Conservation (phyloP, 2,329 filamentous ascomycete species). For the Talaromyces amestolkiae region DNA sequence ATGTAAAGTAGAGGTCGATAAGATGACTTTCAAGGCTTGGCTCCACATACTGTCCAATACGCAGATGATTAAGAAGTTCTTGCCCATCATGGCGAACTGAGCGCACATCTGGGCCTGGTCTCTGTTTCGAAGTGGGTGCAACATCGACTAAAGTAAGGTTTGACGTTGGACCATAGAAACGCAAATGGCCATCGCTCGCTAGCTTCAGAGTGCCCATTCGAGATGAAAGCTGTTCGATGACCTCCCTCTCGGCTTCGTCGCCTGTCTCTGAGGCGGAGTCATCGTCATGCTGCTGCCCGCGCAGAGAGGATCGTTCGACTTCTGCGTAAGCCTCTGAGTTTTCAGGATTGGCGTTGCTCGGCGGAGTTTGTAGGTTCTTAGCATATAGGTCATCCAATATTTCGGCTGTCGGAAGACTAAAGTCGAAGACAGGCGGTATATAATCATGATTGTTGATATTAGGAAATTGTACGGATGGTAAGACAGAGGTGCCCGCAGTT, state of each 20-base stretch:
- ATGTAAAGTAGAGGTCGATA: conserved; percentile 47
- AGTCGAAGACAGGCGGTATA: conserved; percentile 21
- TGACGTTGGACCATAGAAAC: conserved; percentile 47
- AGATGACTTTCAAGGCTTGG: conserved; percentile 45
- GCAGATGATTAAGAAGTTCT: conserved; percentile 42
- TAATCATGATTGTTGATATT: conserved; percentile 2
- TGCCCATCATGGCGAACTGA: conserved; percentile 41
- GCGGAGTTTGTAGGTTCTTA: conserved; percentile 28
- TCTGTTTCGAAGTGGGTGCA: conserved; percentile 32
- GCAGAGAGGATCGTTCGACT: background rate
- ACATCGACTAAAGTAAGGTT: conserved; percentile 45
- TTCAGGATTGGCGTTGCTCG: background rate
- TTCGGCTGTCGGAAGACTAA: conserved; percentile 38
- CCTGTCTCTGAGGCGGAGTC: conserved; percentile 30
- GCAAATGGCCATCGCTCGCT: conserved; percentile 43
- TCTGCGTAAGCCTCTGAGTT: background rate
- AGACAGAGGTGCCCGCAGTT: background rate
- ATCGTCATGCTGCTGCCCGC: conserved; percentile 20
- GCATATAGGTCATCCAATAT: conserved; percentile 36
- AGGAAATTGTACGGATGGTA: background rate
- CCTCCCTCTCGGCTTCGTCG: conserved; percentile 40
- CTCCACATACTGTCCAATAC: conserved; percentile 42
- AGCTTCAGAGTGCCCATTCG: conserved; percentile 47
- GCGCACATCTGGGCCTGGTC: conserved; percentile 38
- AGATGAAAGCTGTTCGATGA: conserved; percentile 45